phyloP scores from a whole-genome alignment of 441 rosid species.

The Omphalea diandra region DNA sequence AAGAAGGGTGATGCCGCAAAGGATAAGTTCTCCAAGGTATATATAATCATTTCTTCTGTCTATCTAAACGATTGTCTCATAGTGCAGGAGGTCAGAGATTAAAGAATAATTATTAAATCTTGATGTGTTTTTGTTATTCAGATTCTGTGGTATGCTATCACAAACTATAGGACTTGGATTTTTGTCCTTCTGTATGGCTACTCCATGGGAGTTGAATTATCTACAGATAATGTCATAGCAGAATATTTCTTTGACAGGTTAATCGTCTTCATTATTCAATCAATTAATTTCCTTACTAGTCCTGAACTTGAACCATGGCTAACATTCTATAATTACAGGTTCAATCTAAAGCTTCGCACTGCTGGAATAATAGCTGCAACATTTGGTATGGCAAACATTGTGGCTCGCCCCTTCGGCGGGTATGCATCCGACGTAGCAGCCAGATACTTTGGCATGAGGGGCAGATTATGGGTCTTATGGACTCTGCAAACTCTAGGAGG shows the following conservation, averaged over 20 bases:
- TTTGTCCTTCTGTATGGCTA: conserved; percentile 81
- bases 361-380: conserved; percentile 74
- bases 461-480: conserved; percentile 76
- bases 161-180: conserved; percentile 82
- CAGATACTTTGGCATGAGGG: conserved; percentile 71
- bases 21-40: conserved; percentile 75
- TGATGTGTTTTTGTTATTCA: conserved; percentile 24
- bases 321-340: conserved; percentile 46
- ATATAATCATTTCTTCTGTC: not conserved
- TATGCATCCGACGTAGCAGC: conserved; percentile 62
- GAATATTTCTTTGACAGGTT: conserved; percentile 82
- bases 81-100: no score
- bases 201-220: conserved; percentile 78
- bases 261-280: no score
- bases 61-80: no score
- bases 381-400: conserved; percentile 73
- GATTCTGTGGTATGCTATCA: conserved; percentile 72
- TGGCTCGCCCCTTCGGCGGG: conserved; percentile 78
- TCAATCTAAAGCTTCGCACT: conserved; percentile 62
- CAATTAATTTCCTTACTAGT: not conserved
- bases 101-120: no score
- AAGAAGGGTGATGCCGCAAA: conserved; percentile 67
- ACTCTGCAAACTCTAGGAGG: conserved; percentile 72
- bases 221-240: conserved; percentile 75
- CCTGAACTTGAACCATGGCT: not conserved